Evolutionary conservation across 2,329 filamentous ascomycete species (phyloP), one percentile per base, ranked within the genome.

Genomic region (Thermothelomyces thermophilus): DNA sequence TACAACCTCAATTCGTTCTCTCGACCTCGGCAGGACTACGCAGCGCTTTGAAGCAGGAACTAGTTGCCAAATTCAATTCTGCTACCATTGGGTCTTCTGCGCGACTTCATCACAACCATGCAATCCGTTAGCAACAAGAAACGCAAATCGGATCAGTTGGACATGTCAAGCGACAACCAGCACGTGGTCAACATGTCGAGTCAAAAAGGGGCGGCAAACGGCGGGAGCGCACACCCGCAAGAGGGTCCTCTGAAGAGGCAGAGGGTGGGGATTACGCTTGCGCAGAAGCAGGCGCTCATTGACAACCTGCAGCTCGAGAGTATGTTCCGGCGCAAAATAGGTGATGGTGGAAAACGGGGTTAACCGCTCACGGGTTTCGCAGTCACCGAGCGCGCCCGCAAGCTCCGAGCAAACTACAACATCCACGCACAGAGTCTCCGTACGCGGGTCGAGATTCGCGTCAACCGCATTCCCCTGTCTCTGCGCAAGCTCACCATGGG

Each of bases 271-370:
- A 77, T 91, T 55, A 83, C 82, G 3, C 66, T 79, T 49, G 74
- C 75, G 35, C 88, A 95, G 65, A 95, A 95, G 68, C 87, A 93
- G 67, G 85, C 86, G 10, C 72, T 95, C 45, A 84, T 95, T 51
- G 88, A 95, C 62, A 95, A 96, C 61, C 70, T 95, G 34, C 88
- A 95, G 64, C 75, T 95, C 35, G 90, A 96, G 69, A 81, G 90
- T 95, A 76, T 55, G 83, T 66, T 30, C 46, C 41, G 34, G 10
- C 13, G 39, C 20, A 19, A 16, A 37, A n/a, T n/a, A n/a, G n/a
- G 2, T 28, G 31, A 52, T 14, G 19, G 22, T 13, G 30, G 5
- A 3, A n/a, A 17, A n/a, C 33, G 49, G 44, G 50, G 47, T 3
- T n/a, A n/a, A n/a, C n/a, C n/a, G 36, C 51, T 59, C 39, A 59